These are phyloP conservation scores for Alternaria triticina DNA, from an alignment of 2,329 filamentous ascomycete species.

Conservation along the genomic window DNA sequence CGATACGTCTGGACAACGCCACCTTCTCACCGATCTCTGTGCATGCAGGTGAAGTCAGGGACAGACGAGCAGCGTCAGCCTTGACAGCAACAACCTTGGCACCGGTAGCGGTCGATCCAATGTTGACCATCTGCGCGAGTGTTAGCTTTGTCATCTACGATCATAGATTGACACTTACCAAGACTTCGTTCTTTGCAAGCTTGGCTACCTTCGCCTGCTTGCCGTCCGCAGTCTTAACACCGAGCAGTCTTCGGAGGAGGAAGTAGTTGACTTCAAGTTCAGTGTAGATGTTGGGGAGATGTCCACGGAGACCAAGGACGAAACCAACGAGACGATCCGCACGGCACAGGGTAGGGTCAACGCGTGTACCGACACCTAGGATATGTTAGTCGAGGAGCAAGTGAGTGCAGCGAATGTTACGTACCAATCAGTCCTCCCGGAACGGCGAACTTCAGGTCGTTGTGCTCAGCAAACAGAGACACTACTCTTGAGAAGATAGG, in stretches of 20 bases:
- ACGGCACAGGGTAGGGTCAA: constrained; percentile 97
- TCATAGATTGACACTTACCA: constrained; percentile 50
- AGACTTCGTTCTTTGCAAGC: constrained; percentile 95
- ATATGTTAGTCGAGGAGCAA: constrained; percentile 25
- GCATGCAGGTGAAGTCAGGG: constrained; percentile 91
- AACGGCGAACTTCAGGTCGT: constrained; percentile 97
- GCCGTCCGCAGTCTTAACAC: constrained; percentile 96
- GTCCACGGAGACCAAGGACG: constrained; percentile 92
- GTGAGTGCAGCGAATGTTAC: too few species aligned
- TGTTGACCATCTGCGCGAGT: constrained; percentile 82
- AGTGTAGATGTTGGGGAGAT: constrained; percentile 94
- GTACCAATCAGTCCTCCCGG: constrained; percentile 88
- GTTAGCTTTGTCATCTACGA: constrained; percentile 15
- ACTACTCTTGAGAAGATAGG: constrained; percentile 97
- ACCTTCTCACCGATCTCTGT: constrained; percentile 99
- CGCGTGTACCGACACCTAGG: constrained; percentile 87
- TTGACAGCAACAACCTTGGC: constrained; percentile 97
- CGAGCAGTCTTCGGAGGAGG: constrained; percentile 88
- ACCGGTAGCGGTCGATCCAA: constrained; percentile 94
- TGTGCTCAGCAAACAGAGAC: constrained; percentile 95
- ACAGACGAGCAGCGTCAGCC: constrained; percentile 95
- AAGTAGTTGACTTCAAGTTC: constrained; percentile 99
- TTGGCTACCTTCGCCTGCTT: constrained; percentile 99
- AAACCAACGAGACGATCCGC: constrained; percentile 98
- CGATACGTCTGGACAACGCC: constrained; percentile 91